Percentiles rank a stretch among this genome's conserved stretches.
phyloP scores from a whole-genome alignment of 768 basidiomycete genomes.

The Amanita rubescens region DNA sequence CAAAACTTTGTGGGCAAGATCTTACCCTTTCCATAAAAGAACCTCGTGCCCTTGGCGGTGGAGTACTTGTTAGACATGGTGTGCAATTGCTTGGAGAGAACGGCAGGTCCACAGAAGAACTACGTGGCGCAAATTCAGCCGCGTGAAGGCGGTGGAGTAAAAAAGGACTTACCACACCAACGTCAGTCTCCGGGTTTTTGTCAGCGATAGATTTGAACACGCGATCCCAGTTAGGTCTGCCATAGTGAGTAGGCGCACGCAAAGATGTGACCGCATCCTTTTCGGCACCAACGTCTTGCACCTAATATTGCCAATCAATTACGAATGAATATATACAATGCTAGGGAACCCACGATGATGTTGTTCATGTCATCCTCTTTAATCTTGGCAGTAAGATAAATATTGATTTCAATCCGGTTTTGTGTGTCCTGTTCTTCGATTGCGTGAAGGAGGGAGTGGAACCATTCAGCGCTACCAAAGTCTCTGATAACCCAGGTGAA shows the following conservation, averaged over 20 bases:
- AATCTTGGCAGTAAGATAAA: constrained; percentile 86
- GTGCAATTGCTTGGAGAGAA: constrained; percentile 65
- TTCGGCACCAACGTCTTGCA: constrained; percentile 89
- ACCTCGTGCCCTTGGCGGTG: constrained; percentile 64
- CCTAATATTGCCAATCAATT: constrained; percentile 24
- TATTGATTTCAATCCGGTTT: constrained; percentile 87
- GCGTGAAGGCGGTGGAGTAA: not conserved
- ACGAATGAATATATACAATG: not conserved
- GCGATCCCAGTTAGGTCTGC: constrained; percentile 81
- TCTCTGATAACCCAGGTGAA: constrained; percentile 96
- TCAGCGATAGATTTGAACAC: constrained; percentile 67
- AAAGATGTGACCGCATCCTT: constrained; percentile 87
- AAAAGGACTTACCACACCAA: constrained; percentile 62
- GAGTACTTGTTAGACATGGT: constrained; percentile 83
- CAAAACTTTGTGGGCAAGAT: not conserved
- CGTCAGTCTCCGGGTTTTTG: constrained; percentile 83
- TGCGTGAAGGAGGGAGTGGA: constrained; percentile 88
- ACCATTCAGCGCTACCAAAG: constrained; percentile 86
- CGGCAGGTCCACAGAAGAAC: constrained; percentile 86
- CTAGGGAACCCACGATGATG: constrained; percentile 50
- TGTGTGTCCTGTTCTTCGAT: constrained; percentile 89
- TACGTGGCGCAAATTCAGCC: constrained; percentile 13
- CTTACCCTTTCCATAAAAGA: constrained; percentile 88
- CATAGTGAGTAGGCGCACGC: constrained; percentile 89
- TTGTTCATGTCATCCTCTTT: constrained; percentile 93